These are phyloP conservation scores for Calocybe gangraenosa DNA, from an alignment of 768 basidiomycete species.

Conservation along the genomic window DNA sequence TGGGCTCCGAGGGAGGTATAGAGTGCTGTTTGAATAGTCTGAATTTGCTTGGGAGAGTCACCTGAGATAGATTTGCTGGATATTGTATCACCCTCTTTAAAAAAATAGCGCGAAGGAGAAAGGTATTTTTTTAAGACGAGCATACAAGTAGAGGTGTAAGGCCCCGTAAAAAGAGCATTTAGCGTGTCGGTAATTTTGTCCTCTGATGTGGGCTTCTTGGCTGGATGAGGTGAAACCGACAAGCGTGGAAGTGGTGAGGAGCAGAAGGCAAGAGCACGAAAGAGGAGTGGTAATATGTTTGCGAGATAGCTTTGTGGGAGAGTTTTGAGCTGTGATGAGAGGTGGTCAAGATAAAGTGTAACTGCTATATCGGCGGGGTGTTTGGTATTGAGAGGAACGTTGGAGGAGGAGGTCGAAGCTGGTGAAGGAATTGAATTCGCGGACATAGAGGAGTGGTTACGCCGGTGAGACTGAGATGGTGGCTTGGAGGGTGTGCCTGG, in stretches of 20 bases:
- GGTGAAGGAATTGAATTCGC: constrained; percentile 34
- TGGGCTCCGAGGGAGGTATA: constrained; percentile 55
- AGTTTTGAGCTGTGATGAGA: constrained; percentile 56
- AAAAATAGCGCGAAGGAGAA: constrained; percentile 36
- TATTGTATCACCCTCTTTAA: constrained; percentile 8
- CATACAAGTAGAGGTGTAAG: constrained; percentile 64
- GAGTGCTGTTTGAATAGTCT: constrained; percentile 27
- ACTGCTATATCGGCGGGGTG: constrained; percentile 64
- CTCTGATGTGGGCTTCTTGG: constrained; percentile 38
- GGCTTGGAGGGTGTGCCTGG: constrained; percentile 21
- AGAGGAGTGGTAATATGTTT: constrained; percentile 66
- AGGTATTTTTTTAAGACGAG: constrained; percentile 56
- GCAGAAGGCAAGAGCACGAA: constrained; percentile 63
- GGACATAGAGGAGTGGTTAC: constrained; percentile 62
- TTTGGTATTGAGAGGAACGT: constrained; percentile 20
- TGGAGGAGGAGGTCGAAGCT: constrained; percentile 21
- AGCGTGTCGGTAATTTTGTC: constrained; percentile 55
- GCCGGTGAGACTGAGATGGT: constrained; percentile 40
- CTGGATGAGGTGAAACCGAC: constrained; percentile 41
- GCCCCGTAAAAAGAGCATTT: constrained; percentile 54
- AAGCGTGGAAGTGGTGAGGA: constrained; percentile 66
- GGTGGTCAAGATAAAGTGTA: constrained; percentile 58
- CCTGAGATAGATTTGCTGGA: neutral
- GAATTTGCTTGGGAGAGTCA: constrained; percentile 5
- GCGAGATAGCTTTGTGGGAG: constrained; percentile 51